Conservation (phyloP, 495 filamentous ascomycete species). For the Evansstolkia leycettana region DNA sequence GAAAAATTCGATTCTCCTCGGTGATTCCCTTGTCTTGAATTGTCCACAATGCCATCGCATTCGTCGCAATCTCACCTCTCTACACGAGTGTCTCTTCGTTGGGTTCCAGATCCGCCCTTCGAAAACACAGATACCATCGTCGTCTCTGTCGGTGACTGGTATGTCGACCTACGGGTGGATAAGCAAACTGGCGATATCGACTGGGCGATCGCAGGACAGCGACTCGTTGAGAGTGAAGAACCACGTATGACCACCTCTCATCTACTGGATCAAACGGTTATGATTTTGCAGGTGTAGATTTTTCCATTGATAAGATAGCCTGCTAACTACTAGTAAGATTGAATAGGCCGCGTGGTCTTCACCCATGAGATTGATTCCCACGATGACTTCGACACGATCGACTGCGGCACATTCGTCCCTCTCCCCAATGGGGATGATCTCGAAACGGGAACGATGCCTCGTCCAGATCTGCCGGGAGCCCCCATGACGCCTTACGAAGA, state of each 20-base stretch:
- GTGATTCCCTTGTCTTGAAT: too few species aligned
- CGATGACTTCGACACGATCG: constrained; percentile 21
- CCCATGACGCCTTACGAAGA: constrained; percentile 26
- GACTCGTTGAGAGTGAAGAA: constrained; percentile 19
- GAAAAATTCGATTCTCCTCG: too few species aligned
- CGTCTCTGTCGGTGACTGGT: constrained; percentile 31
- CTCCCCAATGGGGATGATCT: constrained; percentile 30
- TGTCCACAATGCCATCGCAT: too few species aligned
- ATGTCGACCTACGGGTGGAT: constrained; percentile 30
- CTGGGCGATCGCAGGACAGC: constrained; percentile 30
- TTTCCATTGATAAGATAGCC: too few species aligned
- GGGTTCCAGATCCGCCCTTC: constrained; percentile 24
- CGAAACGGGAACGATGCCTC: constrained; percentile 28
- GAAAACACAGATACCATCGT: constrained; percentile 35
- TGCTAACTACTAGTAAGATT: constrained; percentile 1
- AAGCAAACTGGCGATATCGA: constrained; percentile 17
- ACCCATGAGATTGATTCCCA: constrained; percentile 31
- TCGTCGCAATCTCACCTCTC: too few species aligned
- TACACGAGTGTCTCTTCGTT: constrained; percentile 31
- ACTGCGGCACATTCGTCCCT: constrained; percentile 25
- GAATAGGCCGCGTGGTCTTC: constrained; percentile 22
- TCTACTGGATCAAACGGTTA: too few species aligned
- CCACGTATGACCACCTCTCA: constrained; percentile 18
- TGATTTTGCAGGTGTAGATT: too few species aligned
- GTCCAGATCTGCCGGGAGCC: constrained; percentile 21